Evolutionary conservation across 495 filamentous ascomycete genomes (phyloP).

Genomic region (Peziza echinospora): DNA sequence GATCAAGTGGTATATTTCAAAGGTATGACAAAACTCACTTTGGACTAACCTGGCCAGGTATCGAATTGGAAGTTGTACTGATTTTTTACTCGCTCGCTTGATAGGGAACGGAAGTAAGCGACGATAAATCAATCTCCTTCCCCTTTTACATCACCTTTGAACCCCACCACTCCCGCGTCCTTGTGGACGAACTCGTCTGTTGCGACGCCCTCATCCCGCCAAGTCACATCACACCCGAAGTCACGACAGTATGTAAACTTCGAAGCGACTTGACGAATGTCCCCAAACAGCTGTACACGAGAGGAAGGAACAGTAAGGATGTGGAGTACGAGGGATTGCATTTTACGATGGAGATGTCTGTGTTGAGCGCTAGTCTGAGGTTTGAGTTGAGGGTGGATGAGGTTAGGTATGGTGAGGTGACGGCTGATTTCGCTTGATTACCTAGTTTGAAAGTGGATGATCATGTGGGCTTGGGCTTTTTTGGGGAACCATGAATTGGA

Average conservation of each 20-base stretch:
- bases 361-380: constrained; percentile 14
- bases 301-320: constrained; percentile 15
- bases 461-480: too few relatives aligned
- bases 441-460: too few relatives aligned
- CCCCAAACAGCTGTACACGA: constrained; percentile 15
- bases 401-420: constrained; percentile 22
- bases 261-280: constrained; percentile 26
- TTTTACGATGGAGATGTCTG: constrained; percentile 19
- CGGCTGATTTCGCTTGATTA: constrained; percentile 16
- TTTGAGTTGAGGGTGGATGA: constrained; percentile 51
- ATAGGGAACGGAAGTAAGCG: constrained; percentile 15
- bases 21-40: too few relatives aligned
- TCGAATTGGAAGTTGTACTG: too few relatives aligned
- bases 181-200: constrained; percentile 18
- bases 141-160: constrained; percentile 17
- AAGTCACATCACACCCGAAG: constrained; percentile 33
- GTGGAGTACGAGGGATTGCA: constrained; percentile 16
- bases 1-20: constrained; percentile 17
- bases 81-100: neutral
- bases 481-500: too few relatives aligned
- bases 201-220: constrained; percentile 15
- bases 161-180: constrained; percentile 30
- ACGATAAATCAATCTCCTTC: constrained; percentile 14
- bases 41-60: too few relatives aligned
- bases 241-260: constrained; percentile 12